These are phyloP conservation scores for Pythium aphanidermatum DNA, from an alignment of 352 stramenopile genomes.

Conservation along the genomic window DNA sequence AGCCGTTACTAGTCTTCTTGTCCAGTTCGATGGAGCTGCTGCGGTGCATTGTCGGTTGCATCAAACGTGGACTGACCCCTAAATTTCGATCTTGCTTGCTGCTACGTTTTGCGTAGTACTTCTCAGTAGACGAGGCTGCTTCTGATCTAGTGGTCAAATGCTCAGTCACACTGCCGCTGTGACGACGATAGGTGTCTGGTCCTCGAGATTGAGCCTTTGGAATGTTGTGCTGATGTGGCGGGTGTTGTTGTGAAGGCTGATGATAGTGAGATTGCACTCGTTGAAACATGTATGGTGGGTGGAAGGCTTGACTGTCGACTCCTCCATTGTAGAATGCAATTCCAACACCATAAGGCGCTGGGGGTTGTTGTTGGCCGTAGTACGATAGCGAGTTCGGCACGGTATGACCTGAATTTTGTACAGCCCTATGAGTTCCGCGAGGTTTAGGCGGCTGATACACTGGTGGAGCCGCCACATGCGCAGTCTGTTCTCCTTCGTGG, in stretches of 20 bases:
- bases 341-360: background rate
- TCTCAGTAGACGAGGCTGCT: constrained; percentile 31
- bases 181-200: constrained; percentile 30
- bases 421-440: background rate
- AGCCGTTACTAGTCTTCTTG: constrained; percentile 4
- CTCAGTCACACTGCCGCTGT: constrained; percentile 70
- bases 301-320: background rate
- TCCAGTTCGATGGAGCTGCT: constrained; percentile 22
- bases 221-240: constrained; percentile 18
- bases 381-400: constrained; percentile 1
- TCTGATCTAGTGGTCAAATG: constrained; percentile 55
- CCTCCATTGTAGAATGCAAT: constrained; percentile 7
- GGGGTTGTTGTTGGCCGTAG: constrained; percentile 12
- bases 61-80: constrained; percentile 35
- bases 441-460: constrained; percentile 8
- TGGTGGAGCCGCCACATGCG: background rate
- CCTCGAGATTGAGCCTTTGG: constrained; percentile 25
- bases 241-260: constrained; percentile 11
- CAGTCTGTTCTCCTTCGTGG: too few relatives aligned
- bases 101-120: constrained; percentile 36
- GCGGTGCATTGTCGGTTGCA: constrained; percentile 22
- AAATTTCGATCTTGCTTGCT: constrained; percentile 20
- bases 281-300: constrained; percentile 17
- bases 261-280: constrained; percentile 10
- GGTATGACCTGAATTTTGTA: constrained; percentile 2